Conservation (phyloP, 345 rosid genomes). For the thale cress (Arabidopsis thaliana) region TAIR10.1 NC_003071.7:16446501-16447000, state of each 20-base stretch:
- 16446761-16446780: neutral
- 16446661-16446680: neutral
- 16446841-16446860: neutral
- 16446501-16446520: neutral
- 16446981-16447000: too few relatives aligned
- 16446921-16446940: neutral
- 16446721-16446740: neutral
- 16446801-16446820: too few relatives aligned
- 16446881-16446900: neutral
- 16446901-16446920: too few relatives aligned
- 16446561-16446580: neutral
- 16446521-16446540: neutral
- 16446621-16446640: neutral
- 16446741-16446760: neutral
- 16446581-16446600: neutral
- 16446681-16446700: neutral
- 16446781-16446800: neutral
- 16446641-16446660: neutral
- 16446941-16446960: too few relatives aligned
- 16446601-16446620: neutral
- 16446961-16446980: too few relatives aligned
- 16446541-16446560: neutral
- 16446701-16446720: neutral
- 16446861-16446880: too few relatives aligned
- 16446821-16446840: neutral